A percentile compares a stretch with the other conserved stretches of the same genome.
phyloP scores from a whole-genome alignment of 768 basidiomycete genomes.

The Rhodosporidiobolus odoratus region DNA sequence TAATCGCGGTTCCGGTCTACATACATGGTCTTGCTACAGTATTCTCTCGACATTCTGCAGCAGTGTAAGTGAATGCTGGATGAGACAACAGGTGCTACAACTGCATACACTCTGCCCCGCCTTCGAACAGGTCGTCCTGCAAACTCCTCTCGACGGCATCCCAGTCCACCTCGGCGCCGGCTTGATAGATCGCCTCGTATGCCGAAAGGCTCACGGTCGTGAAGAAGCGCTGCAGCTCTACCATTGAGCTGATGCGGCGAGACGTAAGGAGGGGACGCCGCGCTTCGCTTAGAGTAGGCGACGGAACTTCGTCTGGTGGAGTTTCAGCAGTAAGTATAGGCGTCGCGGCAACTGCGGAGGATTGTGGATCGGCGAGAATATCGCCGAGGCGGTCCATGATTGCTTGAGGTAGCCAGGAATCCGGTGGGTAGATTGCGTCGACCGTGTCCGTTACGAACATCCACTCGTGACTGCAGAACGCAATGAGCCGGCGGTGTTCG shows the following conservation, averaged over 20 bases:
- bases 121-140: conserved; percentile 83
- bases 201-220: conserved; percentile 78
- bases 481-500: not conserved
- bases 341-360: not conserved
- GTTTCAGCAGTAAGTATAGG: not conserved
- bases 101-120: too few relatives aligned
- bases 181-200: conserved; percentile 84
- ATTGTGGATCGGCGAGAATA: conserved; percentile 46
- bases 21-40: too few relatives aligned
- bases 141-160: conserved; percentile 75
- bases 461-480: conserved; percentile 72
- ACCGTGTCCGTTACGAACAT: conserved; percentile 97
- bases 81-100: too few relatives aligned
- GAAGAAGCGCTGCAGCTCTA: conserved; percentile 78
- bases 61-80: too few relatives aligned
- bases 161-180: conserved; percentile 79
- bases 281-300: not conserved
- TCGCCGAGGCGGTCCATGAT: conserved; percentile 88
- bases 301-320: not conserved
- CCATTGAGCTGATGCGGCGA: conserved; percentile 13
- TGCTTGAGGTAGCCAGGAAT: conserved; percentile 74
- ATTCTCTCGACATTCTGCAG: too few relatives aligned
- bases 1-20: too few relatives aligned
- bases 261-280: conserved; percentile 68
- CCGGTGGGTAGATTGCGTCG: conserved; percentile 83